A percentile compares a stretch with the other conserved stretches of the same genome.
These are phyloP conservation scores for Hyaloscypha variabilis DNA, from an alignment of 495 filamentous ascomycete species.

Conservation along the genomic window DNA sequence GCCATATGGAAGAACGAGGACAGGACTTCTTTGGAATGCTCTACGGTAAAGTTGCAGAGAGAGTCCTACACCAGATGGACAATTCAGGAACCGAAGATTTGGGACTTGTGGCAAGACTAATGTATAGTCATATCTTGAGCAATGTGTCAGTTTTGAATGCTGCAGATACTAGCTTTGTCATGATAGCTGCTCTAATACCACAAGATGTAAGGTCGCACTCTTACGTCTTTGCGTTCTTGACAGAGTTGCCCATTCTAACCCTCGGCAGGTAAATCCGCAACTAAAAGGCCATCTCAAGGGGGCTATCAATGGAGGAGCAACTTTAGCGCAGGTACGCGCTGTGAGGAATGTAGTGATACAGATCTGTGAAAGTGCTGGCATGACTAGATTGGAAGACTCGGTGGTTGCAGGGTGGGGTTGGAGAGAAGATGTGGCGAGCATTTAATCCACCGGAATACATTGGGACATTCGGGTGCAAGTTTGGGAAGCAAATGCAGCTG, in stretches of 20 bases:
- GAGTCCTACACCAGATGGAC: conserved; percentile 57
- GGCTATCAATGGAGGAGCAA: conserved; percentile 55
- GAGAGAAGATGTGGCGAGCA: conserved; percentile 40
- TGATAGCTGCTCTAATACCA: conserved; percentile 59
- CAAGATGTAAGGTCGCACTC: conserved; percentile 50
- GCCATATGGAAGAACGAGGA: conserved; percentile 49
- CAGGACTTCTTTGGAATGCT: conserved; percentile 51
- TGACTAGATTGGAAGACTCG: conserved; percentile 39
- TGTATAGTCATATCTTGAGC: conserved; percentile 55
- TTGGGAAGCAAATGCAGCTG: too few species aligned
- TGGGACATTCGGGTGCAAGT: too few species aligned
- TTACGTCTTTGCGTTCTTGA: too few species aligned
- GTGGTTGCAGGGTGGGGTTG: conserved; percentile 45
- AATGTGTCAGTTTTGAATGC: conserved; percentile 48
- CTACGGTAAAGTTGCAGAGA: conserved; percentile 53
- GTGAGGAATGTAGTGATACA: conserved; percentile 51
- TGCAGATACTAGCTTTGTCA: conserved; percentile 53
- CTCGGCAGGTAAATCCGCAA: conserved; percentile 52
- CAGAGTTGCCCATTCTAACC: neutral
- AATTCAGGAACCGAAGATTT: conserved; percentile 56
- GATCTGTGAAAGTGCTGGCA: conserved; percentile 51
- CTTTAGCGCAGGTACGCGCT: conserved; percentile 52
- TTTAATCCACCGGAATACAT: conserved; percentile 27
- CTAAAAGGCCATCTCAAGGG: conserved; percentile 58
- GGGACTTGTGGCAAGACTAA: conserved; percentile 49